Evolutionary conservation across 2,329 filamentous ascomycete species (phyloP), one percentile per base, ranked within the genome.

Genomic region (Phyllosticta citriasiana): DNA sequence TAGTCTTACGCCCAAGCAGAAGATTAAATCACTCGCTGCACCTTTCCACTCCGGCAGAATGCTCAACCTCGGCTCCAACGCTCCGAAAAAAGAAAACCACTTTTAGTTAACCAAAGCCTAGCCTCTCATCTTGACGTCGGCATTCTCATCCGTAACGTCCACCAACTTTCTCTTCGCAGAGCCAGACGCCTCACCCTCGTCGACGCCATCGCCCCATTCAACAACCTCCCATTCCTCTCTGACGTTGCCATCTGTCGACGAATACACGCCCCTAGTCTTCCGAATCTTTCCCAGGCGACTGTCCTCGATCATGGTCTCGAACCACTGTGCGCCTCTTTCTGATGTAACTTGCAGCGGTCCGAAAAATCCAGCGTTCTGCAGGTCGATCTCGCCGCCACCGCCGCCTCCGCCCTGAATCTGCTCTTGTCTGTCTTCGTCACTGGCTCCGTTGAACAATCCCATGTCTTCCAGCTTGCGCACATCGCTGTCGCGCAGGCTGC

Each of bases 151-250:
- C 9, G 52, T 16, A n/a, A 53, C 25, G 2, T 47, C 40, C 12
- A 72, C 40, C 12, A 72, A 68, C 65, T 75, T 75, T 60, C 73
- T 68, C 65, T 74, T 74, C 57, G 60, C 66, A 1, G 69, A 14
- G 66, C 64, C 7, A 65, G 54, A 22, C 22, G 25, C n/a, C 14
- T 25, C 62, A 65, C 72, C 68, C 63, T 74, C 66, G 63, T 77
- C 66, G 63, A 73, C 67, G 69, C 72, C 65, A 69, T 72, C 72
- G 3, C 66, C 71, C 70, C 69, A 92, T 74, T 96, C 91, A 50
- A 87, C 80, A 65, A 96, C 81, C 74, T 96, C 91, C 89, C 90
- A 96, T 69, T 94, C 87, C 10, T 94, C 81, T 53, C 78, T 83
- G 47, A 85, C 82, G 27, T 77, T 80, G 16, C 87, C 87, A 70